Percentiles rank a stretch among this genome's conserved stretches.
Conservation (phyloP, 805 yeast genomes). For the Monosporozyma yasuniensis region DNA sequence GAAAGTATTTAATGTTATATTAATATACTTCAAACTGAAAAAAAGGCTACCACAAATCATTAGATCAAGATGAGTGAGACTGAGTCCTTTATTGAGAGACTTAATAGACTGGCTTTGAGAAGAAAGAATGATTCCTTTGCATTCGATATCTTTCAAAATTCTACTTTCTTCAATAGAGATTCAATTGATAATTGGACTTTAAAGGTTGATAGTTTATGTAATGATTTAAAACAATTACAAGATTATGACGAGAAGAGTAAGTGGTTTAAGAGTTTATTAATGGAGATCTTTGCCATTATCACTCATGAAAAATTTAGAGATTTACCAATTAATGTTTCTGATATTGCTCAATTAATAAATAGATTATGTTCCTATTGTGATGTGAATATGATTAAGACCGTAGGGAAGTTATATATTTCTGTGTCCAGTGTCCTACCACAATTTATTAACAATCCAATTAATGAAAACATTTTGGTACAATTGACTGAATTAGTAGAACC, state of each 20-base stretch:
- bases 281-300: slow-evolving; percentile 12
- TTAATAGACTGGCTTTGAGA: slow-evolving; percentile 11
- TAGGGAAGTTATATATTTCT: slow-evolving; percentile 20
- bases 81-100: slow-evolving; percentile 10
- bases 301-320: slow-evolving; percentile 4
- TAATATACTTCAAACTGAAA: background rate
- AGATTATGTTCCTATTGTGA: slow-evolving; percentile 1
- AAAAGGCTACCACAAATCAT: background rate
- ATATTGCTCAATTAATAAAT: slow-evolving; percentile 8
- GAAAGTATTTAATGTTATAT: no score
- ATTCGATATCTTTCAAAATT: background rate
- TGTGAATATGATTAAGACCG: slow-evolving; percentile 5
- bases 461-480: slow-evolving; percentile 16
- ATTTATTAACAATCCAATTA: slow-evolving; percentile 8
- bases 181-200: slow-evolving; percentile 12
- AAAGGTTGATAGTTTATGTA: slow-evolving; percentile 7
- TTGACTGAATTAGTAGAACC: slow-evolving; percentile 8
- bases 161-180: slow-evolving; percentile 8
- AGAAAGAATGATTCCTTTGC: slow-evolving; percentile 1
- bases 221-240: slow-evolving; percentile 9
- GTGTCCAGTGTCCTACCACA: slow-evolving; percentile 10
- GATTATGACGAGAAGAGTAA: slow-evolving; percentile 11
- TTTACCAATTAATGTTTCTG: background rate
- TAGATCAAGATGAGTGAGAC: slow-evolving; percentile 1
- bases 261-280: slow-evolving; percentile 18